Base-by-base conservation (phyloP, 352 stramenopile species). In the Phytophthora foliorum region DNA sequence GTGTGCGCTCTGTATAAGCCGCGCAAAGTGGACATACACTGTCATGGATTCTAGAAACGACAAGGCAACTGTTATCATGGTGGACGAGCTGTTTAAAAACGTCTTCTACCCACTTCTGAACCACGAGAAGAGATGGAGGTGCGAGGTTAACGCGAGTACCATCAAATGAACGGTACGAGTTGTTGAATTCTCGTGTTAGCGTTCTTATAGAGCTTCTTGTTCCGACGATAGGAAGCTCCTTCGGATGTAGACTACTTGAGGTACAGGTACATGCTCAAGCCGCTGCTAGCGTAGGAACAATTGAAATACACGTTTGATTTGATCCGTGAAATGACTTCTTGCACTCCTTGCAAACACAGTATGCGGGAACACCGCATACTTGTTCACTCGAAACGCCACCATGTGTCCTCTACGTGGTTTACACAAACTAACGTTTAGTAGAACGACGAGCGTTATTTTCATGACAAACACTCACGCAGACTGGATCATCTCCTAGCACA, bases 161-260 rank as follows among this genome's bases (percentile, higher is more conserved):
- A 53, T 24, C 46, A 53, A 38, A 53, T 53, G 24, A 25, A 53
- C 14, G 25, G 24, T 11, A 53, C 24, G 14, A 53, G 46, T 16
- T 53, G 46, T 6, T 24, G 25, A 8, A 1, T 34, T 21, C 17
- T 29, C 5, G 45, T 34, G 7, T 21, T 52, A 27, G 16, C 22
- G 0, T 52, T 52, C 6, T 31, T 52, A 6, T 22, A 52, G 9
- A 36, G 45, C 45, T 52, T 21, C 9, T 11, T 52, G 6, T 52
- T 21, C 45, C 22, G 36, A 9, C 6, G 10, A 6, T 52, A 34
- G 10, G 45, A 52, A 13, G 45, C 22, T 36, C 22, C 45, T 2
- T 6, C 10, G 1, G 45, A 52, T 11, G 45, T 52, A 3, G 45
- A 52, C 3, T 52, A 52, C 16, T 11, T 52, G 5, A 36, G 44